Evolutionary conservation across 202 grass and related monocot species (phyloP), one percentile per base, ranked within the genome.

Genomic region (Hordeum pubiflorum): DNA sequence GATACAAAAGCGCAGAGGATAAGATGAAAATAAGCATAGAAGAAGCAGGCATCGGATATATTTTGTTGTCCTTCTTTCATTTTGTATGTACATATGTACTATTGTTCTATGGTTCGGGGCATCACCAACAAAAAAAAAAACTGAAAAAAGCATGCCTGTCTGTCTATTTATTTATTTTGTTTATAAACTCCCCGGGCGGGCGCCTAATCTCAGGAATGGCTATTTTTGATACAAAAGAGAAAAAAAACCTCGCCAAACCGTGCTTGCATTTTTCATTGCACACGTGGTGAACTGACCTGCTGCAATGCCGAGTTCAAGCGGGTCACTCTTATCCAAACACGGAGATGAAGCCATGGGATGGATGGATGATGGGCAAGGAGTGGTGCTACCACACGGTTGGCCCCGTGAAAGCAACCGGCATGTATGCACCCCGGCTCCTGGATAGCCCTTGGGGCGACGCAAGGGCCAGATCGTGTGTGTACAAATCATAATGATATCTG

Each of bases 381-480:
- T 44, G 82, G 52, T 78, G 65, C 18, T 82, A 32, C 82, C 83
- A 82, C 38, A 66, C 3, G 2, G 59, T 24, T 82, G 83, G 79
- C 66, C 83, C 83, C 87, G 13, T 59, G 87, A 89, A 75, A 86
- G 83, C 36, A 63, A 79, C 87, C 6, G 24, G 14, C 58, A 24
- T 54, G 17, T 23, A 43, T 63, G n/a, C 39, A 54, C 14, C 39
- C 55, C 36, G 70, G 60, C 60, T 33, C 24, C 12, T 15, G 26
- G 54, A 38, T 63, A 63, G 24, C 83, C 79, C 39, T 2, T 79
- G 38, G 74, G 37, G 62, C 56, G 83, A 79, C 31, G 79, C 74
- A 79, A 55, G 68, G 31, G 83, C 75, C 83, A 63, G 64, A 27
- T 55, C 34, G 63, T 61, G 72, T 58, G 44, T 23, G 4, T 23